Percentiles rank a stretch among this genome's conserved stretches.
These are phyloP conservation scores for Heliamphora pulchella DNA, from an alignment of 179 eudicot species.

Conservation along the genomic window DNA sequence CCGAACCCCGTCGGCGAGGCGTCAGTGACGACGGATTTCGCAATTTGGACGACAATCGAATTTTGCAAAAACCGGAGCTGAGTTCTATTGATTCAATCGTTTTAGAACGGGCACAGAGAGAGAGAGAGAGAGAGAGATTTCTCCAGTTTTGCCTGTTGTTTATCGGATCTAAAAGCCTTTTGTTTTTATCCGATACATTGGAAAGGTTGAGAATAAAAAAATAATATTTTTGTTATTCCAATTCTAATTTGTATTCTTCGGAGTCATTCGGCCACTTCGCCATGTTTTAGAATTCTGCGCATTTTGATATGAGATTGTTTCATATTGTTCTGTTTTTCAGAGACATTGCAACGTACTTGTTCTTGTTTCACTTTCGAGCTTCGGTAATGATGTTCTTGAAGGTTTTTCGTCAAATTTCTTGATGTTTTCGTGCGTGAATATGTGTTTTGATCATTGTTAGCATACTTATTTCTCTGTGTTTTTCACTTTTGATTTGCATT, in stretches of 20 bases:
- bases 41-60: too few relatives aligned
- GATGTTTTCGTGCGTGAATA: conserved; percentile 1
- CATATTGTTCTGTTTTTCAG: conserved; percentile 20
- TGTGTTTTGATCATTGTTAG: neutral
- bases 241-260: conserved; percentile 11
- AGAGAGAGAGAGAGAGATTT: conserved; percentile 4
- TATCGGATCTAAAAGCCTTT: conserved; percentile 5
- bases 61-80: too few relatives aligned
- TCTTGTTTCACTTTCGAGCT: conserved; percentile 7
- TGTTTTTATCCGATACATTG: conserved; percentile 17
- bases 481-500: conserved; percentile 2
- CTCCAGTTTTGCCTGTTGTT: conserved; percentile 8
- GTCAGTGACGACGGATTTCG: too few relatives aligned
- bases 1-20: too few relatives aligned
- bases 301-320: neutral
- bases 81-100: too few relatives aligned
- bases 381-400: conserved; percentile 14
- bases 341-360: conserved; percentile 25
- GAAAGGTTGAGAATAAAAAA: neutral
- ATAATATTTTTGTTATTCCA: neutral
- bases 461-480: neutral
- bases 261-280: conserved; percentile 15
- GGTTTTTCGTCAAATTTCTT: neutral
- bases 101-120: too few relatives aligned
- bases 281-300: conserved; percentile 5